Base-by-base conservation (phyloP, 2,329 filamentous ascomycete species). In the Aureobasidium sp. region DNA sequence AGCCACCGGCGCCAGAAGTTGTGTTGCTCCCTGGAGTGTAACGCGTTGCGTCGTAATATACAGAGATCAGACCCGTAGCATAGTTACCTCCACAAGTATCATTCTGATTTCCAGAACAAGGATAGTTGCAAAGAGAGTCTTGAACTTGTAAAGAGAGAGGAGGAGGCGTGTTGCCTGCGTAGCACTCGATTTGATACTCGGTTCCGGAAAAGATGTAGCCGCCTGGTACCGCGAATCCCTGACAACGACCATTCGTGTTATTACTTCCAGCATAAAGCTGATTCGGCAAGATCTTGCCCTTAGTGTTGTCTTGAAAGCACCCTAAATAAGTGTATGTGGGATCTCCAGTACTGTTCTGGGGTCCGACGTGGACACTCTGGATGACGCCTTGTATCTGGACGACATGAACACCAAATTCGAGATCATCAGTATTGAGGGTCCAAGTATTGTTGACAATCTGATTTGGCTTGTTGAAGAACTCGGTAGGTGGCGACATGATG, bases 1-100 rank as follows among this genome's bases (percentile, higher is more conserved):
- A 6, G 12, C 27, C 27, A 12, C 27, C 27, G 27, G 27, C 6
- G 12, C 27, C 27, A 30, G 12, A 30, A 6, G 27, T 30, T 12
- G 12, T 12, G 12, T 30, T 30, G 27, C 27, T 30, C 6, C 27
- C 27, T 30, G 27, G 27, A 12, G 27, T 30, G 27, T 30, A 30
- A 12, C 27, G 27, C 12, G 27, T 30, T 6, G 27, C 27, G 45
- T 72, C 68, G 3, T 71, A 72, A 48, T 77, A 80, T 1, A 79
- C 58, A n/a, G 75, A 77, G 49, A 79, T 74, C 57, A 70, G 79
- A 0, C 68, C 57, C 7, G 71, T 72, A 7, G 68, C 68, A 6
- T 25, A 29, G 7, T 19, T 19, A 7, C 77, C 78, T 47, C 78
- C 78, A 38, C 78, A 80, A n/a, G 74, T 67, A 59, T 79, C 67